Percentiles rank a stretch among this genome's conserved stretches.
phyloP scores from a whole-genome alignment of 768 basidiomycete genomes.

The Amanita thiersii region DNA sequence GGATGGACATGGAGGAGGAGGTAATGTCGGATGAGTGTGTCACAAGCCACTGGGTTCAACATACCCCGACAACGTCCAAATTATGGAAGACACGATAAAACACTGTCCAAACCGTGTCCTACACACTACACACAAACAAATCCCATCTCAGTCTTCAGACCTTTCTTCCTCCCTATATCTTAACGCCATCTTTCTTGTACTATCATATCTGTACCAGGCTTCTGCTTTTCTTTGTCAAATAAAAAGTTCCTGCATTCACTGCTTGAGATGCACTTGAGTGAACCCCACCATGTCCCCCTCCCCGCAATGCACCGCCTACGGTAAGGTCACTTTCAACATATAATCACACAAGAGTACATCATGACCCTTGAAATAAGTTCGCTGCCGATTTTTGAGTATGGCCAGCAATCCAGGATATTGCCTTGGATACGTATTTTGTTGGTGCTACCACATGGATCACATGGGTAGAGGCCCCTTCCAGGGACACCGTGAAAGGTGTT shows the following conservation, averaged over 20 bases:
- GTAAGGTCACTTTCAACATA: too few species aligned
- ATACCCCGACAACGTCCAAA: slow-evolving; percentile 64
- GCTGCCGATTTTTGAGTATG: too few species aligned
- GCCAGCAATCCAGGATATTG: too few species aligned
- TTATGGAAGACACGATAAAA: slow-evolving; percentile 69
- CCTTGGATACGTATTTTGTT: not conserved
- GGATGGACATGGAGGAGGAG: slow-evolving; percentile 17
- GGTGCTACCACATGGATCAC: not conserved
- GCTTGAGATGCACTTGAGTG: too few species aligned
- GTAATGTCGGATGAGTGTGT: slow-evolving; percentile 38
- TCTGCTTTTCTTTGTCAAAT: too few species aligned
- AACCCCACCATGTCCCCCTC: too few species aligned
- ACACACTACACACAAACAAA: slow-evolving; percentile 44
- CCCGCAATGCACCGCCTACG: too few species aligned
- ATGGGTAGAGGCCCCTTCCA: not conserved
- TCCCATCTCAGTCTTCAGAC: not conserved
- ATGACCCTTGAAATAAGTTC: too few species aligned
- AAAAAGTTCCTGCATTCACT: too few species aligned
- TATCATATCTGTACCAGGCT: too few species aligned
- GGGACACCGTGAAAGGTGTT: too few species aligned
- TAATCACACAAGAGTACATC: too few species aligned
- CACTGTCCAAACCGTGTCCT: slow-evolving; percentile 45
- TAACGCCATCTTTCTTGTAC: not conserved
- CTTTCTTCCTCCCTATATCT: not conserved
- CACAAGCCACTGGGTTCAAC: slow-evolving; percentile 49